Evolutionary conservation across 768 basidiomycete genomes (phyloP).

Genomic region (Nevesoporus exiguus): DNA sequence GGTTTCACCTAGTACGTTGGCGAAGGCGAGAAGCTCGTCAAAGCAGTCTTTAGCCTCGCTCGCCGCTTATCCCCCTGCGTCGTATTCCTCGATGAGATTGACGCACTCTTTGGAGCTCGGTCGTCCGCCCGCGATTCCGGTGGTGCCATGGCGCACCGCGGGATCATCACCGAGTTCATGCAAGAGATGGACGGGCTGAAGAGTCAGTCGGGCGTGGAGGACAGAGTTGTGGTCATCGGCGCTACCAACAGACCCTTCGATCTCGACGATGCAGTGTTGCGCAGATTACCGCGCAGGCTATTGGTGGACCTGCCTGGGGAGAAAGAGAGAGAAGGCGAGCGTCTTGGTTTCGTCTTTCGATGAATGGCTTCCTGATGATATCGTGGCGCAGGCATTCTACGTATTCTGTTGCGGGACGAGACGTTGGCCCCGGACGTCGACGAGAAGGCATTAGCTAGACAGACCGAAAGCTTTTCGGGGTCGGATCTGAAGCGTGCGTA

Average conservation of each 20-base stretch:
- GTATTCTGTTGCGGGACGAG: constrained; percentile 85
- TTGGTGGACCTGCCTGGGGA: constrained; percentile 87
- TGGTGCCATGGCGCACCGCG: constrained; percentile 78
- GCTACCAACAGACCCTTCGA: constrained; percentile 93
- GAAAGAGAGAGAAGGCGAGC: constrained; percentile 77
- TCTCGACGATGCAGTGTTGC: constrained; percentile 86
- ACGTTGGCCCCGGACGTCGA: constrained; percentile 61
- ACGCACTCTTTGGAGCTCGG: constrained; percentile 87
- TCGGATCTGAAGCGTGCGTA: constrained; percentile 90
- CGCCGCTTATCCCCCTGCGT: constrained; percentile 86
- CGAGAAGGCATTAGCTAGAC: constrained; percentile 54
- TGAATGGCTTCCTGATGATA: constrained; percentile 2
- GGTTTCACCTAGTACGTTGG: constrained; percentile 64
- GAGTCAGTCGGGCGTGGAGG: constrained; percentile 51
- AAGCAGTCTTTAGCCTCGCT: constrained; percentile 84
- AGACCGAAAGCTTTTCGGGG: constrained; percentile 86
- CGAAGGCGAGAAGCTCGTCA: constrained; percentile 87
- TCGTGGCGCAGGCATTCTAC: constrained; percentile 66
- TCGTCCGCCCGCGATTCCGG: constrained; percentile 73
- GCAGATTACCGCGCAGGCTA: constrained; percentile 81
- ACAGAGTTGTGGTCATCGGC: constrained; percentile 86
- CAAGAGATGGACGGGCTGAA: constrained; percentile 95
- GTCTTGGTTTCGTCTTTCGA: background rate
- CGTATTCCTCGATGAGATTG: constrained; percentile 92
- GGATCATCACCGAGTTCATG: constrained; percentile 91